Evolutionary conservation across 1,139 yeast species (phyloP), one percentile per base, ranked within the genome.

Genomic region (Geotrichum carabidarum): DNA sequence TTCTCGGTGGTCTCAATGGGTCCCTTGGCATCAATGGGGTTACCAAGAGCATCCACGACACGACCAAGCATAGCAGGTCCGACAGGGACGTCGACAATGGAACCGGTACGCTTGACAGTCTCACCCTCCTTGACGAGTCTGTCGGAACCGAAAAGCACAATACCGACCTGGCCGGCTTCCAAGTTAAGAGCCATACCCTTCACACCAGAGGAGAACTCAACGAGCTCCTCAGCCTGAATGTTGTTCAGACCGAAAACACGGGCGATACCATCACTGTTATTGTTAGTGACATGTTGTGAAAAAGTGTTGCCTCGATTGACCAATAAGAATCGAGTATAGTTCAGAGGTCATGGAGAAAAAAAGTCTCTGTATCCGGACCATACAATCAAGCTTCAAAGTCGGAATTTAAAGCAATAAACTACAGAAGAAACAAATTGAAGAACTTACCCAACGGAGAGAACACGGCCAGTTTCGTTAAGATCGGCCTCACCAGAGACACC

Each of bases 181-280:
- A 94, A 87, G 86, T 94, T 94, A 76, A 94, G 84, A 72, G 99
- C 99, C 99, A 94, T 94, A 86, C 99, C 99, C 81, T 91, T 90
- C 71, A 93, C 98, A 82, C 99, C 99, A 59, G 99, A 90, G 61
- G 97, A 82, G 82, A 94, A 94, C 80, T 94, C 99, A 71, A 94
- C 98, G 77, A 94, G 84, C 81, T 94, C 99, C 81, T 93, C 99
- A 74, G 99, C 99, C 83, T 93, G 98, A 77, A 91, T 86, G 84
- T 94, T 94, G 94, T 91, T 93, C 72, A 94, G 83, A 79, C 99
- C 99, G 80, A 88, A 93, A 72, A 93, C 96, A 84, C 99, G 95
- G 76, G 99, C 99, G 75, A 93, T 93, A 91, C 99, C 99, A 79
- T 94, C 99, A 85, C 98, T 84, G 71, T 47, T 22, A 22, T 22